These are phyloP conservation scores for Podospora comata DNA, from an alignment of 495 filamentous ascomycete genomes.

Conservation along the genomic window DNA sequence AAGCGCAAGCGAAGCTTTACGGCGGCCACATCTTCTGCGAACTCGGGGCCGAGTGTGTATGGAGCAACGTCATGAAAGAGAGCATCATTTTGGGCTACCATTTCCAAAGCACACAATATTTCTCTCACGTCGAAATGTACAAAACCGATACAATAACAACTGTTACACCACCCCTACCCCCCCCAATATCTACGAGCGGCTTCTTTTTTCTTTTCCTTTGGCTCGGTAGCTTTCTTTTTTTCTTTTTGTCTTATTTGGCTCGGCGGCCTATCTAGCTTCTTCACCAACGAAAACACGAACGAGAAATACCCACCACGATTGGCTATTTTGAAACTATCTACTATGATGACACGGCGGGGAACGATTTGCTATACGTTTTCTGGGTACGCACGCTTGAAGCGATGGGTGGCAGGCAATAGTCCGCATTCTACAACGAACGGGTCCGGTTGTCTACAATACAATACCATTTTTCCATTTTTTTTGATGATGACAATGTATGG, in stretches of 20 bases:
- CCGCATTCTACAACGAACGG: neutral
- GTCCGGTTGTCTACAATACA: neutral
- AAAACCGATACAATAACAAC: neutral
- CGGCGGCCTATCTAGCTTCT: neutral
- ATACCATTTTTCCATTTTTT: neutral
- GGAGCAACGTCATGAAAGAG: conserved; percentile 27
- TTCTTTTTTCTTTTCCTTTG: neutral
- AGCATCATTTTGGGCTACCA: neutral
- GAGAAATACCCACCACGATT: neutral
- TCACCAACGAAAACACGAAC: neutral
- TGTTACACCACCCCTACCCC: neutral
- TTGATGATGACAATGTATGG: neutral
- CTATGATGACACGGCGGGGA: neutral
- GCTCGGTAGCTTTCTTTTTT: neutral
- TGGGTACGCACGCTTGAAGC: neutral
- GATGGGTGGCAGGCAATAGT: neutral
- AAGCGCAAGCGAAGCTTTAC: conserved; percentile 53
- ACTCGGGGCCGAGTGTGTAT: conserved; percentile 25
- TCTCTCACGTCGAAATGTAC: neutral
- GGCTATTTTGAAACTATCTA: neutral
- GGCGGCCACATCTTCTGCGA: conserved; percentile 23
- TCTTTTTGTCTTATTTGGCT: neutral
- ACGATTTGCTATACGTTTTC: neutral
- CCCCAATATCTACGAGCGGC: neutral
- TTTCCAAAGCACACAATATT: neutral